Base-by-base conservation (phyloP, 2,329 filamentous ascomycete species). In the Rhexocercosporidium sp. region DNA sequence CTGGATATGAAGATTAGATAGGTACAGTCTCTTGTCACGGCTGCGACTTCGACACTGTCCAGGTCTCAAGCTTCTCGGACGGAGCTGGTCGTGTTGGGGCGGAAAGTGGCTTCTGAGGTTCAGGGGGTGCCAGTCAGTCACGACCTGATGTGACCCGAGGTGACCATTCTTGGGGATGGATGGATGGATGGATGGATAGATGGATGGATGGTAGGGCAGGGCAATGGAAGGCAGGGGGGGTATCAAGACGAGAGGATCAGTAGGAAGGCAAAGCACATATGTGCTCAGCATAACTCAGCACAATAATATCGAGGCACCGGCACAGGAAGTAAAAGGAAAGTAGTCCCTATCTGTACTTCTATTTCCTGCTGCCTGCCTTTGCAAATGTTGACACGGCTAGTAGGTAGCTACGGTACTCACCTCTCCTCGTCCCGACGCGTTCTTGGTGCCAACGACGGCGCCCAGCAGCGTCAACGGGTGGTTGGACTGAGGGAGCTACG, bases 391-490 rank as follows among this genome's bases (percentile, higher is more conserved):
- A 31, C 16, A 29, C 16, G 27, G 49, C 25, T 56, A n/a, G 18
- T 16, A 5, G 39, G 1, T 47, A 11, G 2, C 44, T 37, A 34
- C n/a, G 31, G 31, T 56, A 22, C 47, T 37, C 39, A 20, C 29
- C n/a, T 44, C 29, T 57, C 41, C 39, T 66, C 64, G 64, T 63
- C 59, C 65, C 65, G 65, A 59, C 60, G 53, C 65, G 59, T 51
- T 51, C 41, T 51, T 65, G 63, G 54, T 60, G 44, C 56, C 49
- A 60, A 31, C 44, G 54, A 34, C 25, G 56, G 63, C 57, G 57
- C 18, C 47, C 49, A 66, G 27, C 62, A 57, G 54, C 27, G 34
- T 22, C 25, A 6, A 59, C 64, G 65, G 41, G 53, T 56, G 53
- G 53, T 31, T 56, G 53, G 31, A 56, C 29, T 56, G n/a, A 14